Evolutionary conservation across 805 yeast genomes (phyloP), one percentile per base, ranked within the genome.

Genomic region (Candida alai): DNA sequence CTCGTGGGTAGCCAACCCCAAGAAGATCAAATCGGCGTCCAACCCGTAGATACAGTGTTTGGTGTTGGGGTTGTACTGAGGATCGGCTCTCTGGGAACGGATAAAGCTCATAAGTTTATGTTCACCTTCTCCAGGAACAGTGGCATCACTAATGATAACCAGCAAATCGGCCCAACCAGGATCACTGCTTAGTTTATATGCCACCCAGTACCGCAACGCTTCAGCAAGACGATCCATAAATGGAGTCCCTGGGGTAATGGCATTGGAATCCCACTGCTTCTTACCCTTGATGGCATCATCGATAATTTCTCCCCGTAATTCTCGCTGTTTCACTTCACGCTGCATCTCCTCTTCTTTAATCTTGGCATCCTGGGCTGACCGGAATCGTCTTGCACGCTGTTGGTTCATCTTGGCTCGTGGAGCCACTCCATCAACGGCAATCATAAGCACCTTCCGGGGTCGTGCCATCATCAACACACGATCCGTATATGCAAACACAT

Each of bases 41-140:
- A 93, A 69, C 19, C 99, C 99, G 58, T 93, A 94, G 38, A 93
- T 89, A 58, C 95, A 86, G 59, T 93, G 99, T n/a, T 79, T 72
- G 1, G 96, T 89, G 56, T 93, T 90, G 34, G 97, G 96, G 52
- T 86, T 76, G 58, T 90, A 85, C 52, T 80, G 78, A 0, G 94
- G 85, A 47, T 84, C 93, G 25, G 83, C 74, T 47, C 97, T 72
- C 56, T 89, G 97, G 26, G 85, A 76, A 51, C 99, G 76, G 37
- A 93, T 84, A 55, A 89, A 93, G 50, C 84, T 88, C 98, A 93
- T 93, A 48, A 93, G 81, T 58, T 93, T 93, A 65, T 93, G 99
- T 60, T 93, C 99, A 55, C 99, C 99, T 70, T 93, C 99, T 42
- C 99, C 99, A 1, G 99, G 98, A 10, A 90, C 97, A 0, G 95